Percentiles rank a stretch among this genome's conserved stretches.
Conservation (phyloP, 805 yeast genomes). For the Yueomyces sinensis region DNA sequence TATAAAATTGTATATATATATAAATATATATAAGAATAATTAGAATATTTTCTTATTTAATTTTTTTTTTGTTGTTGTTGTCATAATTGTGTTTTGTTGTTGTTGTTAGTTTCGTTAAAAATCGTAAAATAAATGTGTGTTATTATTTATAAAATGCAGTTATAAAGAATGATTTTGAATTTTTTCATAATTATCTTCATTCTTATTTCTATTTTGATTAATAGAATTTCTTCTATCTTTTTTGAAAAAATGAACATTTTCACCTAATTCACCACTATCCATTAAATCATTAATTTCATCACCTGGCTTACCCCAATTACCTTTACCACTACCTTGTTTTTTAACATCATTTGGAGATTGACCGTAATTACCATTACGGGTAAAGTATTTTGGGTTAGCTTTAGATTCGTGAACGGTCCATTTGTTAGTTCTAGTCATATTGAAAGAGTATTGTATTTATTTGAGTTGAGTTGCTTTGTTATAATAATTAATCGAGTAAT, state of each 20-base stretch:
- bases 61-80: too few species aligned
- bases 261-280: background rate
- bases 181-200: background rate
- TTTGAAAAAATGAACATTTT: background rate
- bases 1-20: too few species aligned
- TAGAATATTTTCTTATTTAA: too few species aligned
- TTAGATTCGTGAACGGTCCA: slow-evolving; percentile 54
- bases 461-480: background rate
- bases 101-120: too few species aligned
- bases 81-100: too few species aligned
- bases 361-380: slow-evolving; percentile 58
- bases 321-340: slow-evolving; percentile 76
- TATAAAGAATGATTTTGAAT: background rate
- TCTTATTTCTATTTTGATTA: background rate
- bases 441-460: slow-evolving; percentile 1
- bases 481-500: too few species aligned
- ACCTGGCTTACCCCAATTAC: slow-evolving; percentile 78
- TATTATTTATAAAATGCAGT: background rate
- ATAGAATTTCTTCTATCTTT: background rate
- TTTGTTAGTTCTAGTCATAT: slow-evolving; percentile 69
- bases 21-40: too few species aligned
- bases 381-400: slow-evolving; percentile 58
- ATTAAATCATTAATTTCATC: slow-evolving; percentile 54
- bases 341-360: slow-evolving; percentile 65
- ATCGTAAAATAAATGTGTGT: slow-evolving; percentile 54